Evolutionary conservation across 306 rosid genomes (phyloP).

Genomic region (Prunus armeniaca): DNA sequence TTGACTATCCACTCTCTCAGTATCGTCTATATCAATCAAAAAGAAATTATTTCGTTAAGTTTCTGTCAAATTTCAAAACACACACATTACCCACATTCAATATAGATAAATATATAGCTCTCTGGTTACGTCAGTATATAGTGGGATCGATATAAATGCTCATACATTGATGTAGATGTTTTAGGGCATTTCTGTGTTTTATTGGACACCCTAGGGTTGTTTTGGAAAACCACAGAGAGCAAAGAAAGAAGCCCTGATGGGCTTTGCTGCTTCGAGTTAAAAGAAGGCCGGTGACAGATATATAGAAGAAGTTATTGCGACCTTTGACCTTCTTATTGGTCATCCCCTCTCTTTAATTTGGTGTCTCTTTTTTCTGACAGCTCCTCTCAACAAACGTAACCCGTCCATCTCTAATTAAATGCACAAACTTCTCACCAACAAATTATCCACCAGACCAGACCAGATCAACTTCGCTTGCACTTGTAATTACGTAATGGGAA

Average conservation of each 20-base stretch:
- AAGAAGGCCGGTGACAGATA: constrained; percentile 14
- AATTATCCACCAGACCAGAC: background rate
- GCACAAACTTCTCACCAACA: constrained; percentile 16
- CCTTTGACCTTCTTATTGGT: constrained; percentile 15
- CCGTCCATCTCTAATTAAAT: constrained; percentile 12
- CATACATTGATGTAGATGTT: too few relatives aligned
- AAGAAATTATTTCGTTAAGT: too few relatives aligned
- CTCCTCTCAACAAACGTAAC: constrained; percentile 35
- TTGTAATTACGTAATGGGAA: constrained; percentile 6
- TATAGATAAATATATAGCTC: background rate
- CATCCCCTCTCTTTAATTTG: background rate
- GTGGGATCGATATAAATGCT: too few relatives aligned
- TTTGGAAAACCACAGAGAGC: background rate
- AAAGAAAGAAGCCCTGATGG: background rate
- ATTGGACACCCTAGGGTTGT: background rate
- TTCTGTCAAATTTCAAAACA: too few relatives aligned
- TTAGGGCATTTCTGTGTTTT: background rate
- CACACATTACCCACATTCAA: too few relatives aligned
- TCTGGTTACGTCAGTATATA: too few relatives aligned
- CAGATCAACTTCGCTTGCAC: background rate
- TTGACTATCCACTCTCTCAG: too few relatives aligned
- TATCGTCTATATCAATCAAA: too few relatives aligned
- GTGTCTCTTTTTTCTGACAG: background rate
- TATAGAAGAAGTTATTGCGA: constrained; percentile 2
- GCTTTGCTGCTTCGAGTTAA: too few relatives aligned